Base-by-base conservation (phyloP, 768 basidiomycete genomes). In the Rhizopogon sp. region DNA sequence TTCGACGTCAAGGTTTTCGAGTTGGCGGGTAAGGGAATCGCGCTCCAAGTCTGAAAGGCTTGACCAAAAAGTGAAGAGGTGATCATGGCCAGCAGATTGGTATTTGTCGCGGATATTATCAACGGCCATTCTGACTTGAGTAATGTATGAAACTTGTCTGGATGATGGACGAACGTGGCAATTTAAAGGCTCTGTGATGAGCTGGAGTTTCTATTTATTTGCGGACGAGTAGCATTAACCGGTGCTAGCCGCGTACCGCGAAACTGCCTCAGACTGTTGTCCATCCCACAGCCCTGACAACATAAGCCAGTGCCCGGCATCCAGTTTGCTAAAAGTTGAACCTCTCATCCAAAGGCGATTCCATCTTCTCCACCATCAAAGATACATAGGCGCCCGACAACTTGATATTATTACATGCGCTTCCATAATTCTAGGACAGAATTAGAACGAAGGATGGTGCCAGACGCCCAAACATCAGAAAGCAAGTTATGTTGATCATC, bases 31-130 rank as follows among this genome's bases (percentile, higher is more conserved):
- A 53, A 98, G 81, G 8, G 80, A 66, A 7, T 71, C 66, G 63
- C 84, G 90, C 63, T 95, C 86, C 4, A 74, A 52, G 5, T 83
- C 71, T 43, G 82, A 72, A 56, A 98, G 85, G 39, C 77, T 74
- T 54, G 84, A 75, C 86, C 86, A 97, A 77, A 96, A 97, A 35
- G 84, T 78, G 71, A 98, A 81, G 65, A 98, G 82, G 68, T 98
- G 97, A 58, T 72, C 85, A 76, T 99, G 97, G 55, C 83, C 85
- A 46, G 93, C 93, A 46, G 81, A 76, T 58, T 86, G 76, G 74
- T 91, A 98, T 60, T 79, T 82, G 55, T 78, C 62, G 60, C 76
- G 81, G 64, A 83, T 78, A 56, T 73, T 63, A 66, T 84, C 80
- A 70, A 76, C 72, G 58, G 83, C 70, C 83, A 88, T 85, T 72